Evolutionary conservation across 2,329 filamentous ascomycete species (phyloP), one percentile per base, ranked within the genome.

Genomic region (Phialophora tarda): DNA sequence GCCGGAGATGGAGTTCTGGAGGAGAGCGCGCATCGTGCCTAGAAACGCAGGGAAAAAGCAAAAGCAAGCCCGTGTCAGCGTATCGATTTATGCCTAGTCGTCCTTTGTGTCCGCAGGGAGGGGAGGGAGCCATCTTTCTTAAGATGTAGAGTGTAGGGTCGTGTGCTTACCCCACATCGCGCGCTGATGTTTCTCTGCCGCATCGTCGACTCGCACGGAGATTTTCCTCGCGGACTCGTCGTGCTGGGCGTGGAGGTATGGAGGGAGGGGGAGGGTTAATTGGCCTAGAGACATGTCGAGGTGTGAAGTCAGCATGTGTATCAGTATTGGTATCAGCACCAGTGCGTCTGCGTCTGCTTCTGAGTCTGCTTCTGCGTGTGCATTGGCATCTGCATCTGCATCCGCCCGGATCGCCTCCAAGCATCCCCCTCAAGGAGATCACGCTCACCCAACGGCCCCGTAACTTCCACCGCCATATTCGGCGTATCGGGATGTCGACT

Each of bases 11-110:
- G 96, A 88, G 78, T 95, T 96, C 74, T 91, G 90, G 62, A 99
- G 85, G 76, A 96, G 94, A 38, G 93, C 89, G 81, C 95, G 93
- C 53, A 89, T 91, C 5, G 94, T 98, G 69, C 93, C 93, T 97
- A 17, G n/a, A 4, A n/a, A 26, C 3, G 26, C 26, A 2, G 4
- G 7, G 7, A 12, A 4, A 11, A 34, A 8, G 2, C 14, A 7
- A n/a, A 44, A 44, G 38, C 38, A n/a, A n/a, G 2, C 5, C 14
- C 17, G 38, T 44, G 38, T 44, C 38, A 44, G 38, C 12, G 12
- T 11, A 7, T 41, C 4, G 34, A 34, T 12, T 12, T 12, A 34
- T 34, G 32, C 32, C 30, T 4, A 26, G 2, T 4, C 10, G 32
- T 12, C 32, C 32, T 12, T 11, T 34, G 10, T 8, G 3, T 34